phyloP scores from a whole-genome alignment of 1,139 yeast species.

The Protomyces gravidus region DNA sequence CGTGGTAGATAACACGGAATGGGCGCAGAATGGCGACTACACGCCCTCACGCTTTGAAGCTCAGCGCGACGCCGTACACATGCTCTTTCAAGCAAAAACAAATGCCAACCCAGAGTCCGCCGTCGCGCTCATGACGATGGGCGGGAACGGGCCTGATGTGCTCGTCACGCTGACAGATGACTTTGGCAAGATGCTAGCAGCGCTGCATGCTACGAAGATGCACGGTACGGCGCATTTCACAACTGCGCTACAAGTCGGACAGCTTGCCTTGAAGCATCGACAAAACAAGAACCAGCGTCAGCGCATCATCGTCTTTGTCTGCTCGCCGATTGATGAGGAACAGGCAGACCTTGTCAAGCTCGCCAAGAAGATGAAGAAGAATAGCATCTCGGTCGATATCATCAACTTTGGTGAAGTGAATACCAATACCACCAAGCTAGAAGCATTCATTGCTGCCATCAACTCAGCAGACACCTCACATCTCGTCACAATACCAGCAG shows the following conservation, averaged over 20 bases:
- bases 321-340: constrained; percentile 71
- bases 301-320: constrained; percentile 84
- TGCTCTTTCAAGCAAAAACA: constrained; percentile 78
- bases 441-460: constrained; percentile 71
- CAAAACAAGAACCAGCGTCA: constrained; percentile 91
- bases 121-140: constrained; percentile 78
- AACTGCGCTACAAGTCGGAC: constrained; percentile 94
- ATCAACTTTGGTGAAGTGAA: constrained; percentile 89
- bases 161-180: constrained; percentile 83
- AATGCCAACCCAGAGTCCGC: constrained; percentile 90
- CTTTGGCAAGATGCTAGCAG: constrained; percentile 81
- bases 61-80: constrained; percentile 86
- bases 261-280: constrained; percentile 90
- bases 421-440: constrained; percentile 70
- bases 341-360: constrained; percentile 72
- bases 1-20: constrained; percentile 86
- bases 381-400: constrained; percentile 82
- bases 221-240: constrained; percentile 66
- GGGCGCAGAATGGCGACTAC: constrained; percentile 92
- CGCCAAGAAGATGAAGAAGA: constrained; percentile 91
- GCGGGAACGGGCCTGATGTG: constrained; percentile 57
- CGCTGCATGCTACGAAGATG: constrained; percentile 76
- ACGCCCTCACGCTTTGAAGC: constrained; percentile 87
- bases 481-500: constrained; percentile 82
- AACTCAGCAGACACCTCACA: constrained; percentile 75